Base-by-base conservation (phyloP, 108 stramenopile species). In the Nitzschia sp. region DNA sequence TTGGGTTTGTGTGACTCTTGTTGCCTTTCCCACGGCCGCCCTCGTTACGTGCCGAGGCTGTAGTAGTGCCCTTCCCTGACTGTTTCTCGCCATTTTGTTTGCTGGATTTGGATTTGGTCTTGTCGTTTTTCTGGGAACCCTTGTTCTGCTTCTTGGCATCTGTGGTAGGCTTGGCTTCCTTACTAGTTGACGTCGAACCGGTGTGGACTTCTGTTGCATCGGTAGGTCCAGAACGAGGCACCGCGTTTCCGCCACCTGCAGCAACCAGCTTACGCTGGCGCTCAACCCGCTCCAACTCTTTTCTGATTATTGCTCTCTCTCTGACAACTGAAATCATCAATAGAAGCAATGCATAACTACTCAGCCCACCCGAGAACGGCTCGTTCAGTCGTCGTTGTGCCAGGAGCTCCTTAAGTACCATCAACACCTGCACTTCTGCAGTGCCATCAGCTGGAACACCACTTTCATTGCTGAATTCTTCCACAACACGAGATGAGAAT, bases 281-380 rank as follows among this genome's bases (percentile, higher is more conserved):
- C 54, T 90, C 93, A 8, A 84, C 77, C 58, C 75, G 60, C 52
- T 87, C 80, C 41, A 91, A 72, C 55, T 89, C 90, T 60, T 86
- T 80, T 21, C 85, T 63, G 67, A 91, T 94, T 9, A 86, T 79
- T 53, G 67, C 66, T 54, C 91, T 64, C 69, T 96, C 94, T 28
- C 88, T 75, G 23, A 96, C 53, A 6, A 94, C 84, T 30, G 95
- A 90, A 33, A 93, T 59, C 3, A 94, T 80, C 68, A 97, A 76
- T 48, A 96, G 72, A 33, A 97, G 82, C 5, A 98, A 79, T n/a
- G 91, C 95, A 73, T 97, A 98, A 61, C 92, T 94, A 46, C 92
- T 93, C 33, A 98, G 83, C 25, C 97, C 97, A 38, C 97, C 97
- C 1, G 95, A 91, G 72, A 93, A 97, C 1, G 96, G 96, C 64